Base-by-base conservation (phyloP, 2,329 filamentous ascomycete genomes). In the Diatrype stigma region DNA sequence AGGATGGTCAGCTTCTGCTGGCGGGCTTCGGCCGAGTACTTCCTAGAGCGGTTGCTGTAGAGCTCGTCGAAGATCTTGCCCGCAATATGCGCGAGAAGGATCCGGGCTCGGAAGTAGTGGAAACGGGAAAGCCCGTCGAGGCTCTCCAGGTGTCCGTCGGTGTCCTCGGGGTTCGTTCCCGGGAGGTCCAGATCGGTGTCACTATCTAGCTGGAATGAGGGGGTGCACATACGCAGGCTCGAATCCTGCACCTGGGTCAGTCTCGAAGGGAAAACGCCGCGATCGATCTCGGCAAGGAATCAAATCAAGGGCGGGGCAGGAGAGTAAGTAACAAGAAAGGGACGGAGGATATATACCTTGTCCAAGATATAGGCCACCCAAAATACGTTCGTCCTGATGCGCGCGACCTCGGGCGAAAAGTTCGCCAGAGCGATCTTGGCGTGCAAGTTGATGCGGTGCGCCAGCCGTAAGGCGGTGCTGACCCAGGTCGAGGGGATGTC, bases 131-230 rank as follows among this genome's bases (percentile, higher is more conserved):
- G 54, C 4, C 67, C 66, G 30, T 73, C 68, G 3, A 60, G 57
- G 1, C 68, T 70, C 48, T 61, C 66, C 21, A 75, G 57, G 4
- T 70, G 53, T 3, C 69, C 68, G 2, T 57, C 57, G 1, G 61
- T 64, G 23, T 74, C 71, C 0, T 57, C 48, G 0, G 64, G 61
- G 1, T 60, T 51, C 5, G 57, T 28, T 0, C 55, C 56, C 0
- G 73, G 71, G 0, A 75, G 64, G 2, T 70, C 62, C 4, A 74
- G 52, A 17, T 75, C 73, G 2, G 75, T 64, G 17, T 75, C 73
- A 2, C 62, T 60, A 34, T 76, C 72, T 1, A 62, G 49, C 26
- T 73, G 70, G 2, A 69, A 58, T 1, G 72, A 70, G 0, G 73
- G 73, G 0, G 67, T 69, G 19, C 61, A 63, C 4, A 63, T 64